phyloP scores from a whole-genome alignment of 805 yeast species.

The Metschnikowia proteae region DNA sequence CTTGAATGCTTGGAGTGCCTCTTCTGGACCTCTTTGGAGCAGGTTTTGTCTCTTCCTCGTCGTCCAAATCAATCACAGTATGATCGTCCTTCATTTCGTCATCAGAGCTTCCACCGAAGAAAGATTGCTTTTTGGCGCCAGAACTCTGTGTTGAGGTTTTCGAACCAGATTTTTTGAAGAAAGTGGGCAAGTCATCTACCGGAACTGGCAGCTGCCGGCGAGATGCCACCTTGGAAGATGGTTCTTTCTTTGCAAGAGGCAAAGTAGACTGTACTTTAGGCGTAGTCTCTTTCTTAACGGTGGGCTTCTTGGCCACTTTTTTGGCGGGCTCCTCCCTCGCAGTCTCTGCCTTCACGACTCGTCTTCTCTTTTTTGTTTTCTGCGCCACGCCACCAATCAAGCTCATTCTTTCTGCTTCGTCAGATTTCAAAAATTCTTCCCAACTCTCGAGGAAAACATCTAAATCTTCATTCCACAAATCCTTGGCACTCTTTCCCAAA shows the following conservation, averaged over 20 bases:
- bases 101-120: conserved; percentile 15
- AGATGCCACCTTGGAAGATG: not conserved
- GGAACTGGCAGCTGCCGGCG: conserved; percentile 5
- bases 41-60: conserved; percentile 1
- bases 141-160: not conserved
- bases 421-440: conserved; percentile 63
- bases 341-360: conserved; percentile 15
- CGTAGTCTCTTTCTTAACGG: not conserved
- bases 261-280: conserved; percentile 9
- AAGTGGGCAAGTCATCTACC: conserved; percentile 14
- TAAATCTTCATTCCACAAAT: conserved; percentile 81
- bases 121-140: conserved; percentile 9
- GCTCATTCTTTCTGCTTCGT: conserved; percentile 54
- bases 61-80: conserved; percentile 8
- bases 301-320: conserved; percentile 11
- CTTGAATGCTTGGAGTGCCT: conserved; percentile 9
- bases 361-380: conserved; percentile 40
- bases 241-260: conserved; percentile 7
- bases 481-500: conserved; percentile 71
- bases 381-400: conserved; percentile 37
- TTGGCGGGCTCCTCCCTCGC: conserved; percentile 6
- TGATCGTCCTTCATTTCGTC: conserved; percentile 10
- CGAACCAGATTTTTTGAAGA: conserved; percentile 11
- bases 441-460: conserved; percentile 68
- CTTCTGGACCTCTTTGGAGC: conserved; percentile 5